A percentile compares a stretch with the other conserved stretches of the same genome.
Conservation (phyloP, 106 monocot species). For the Dactylorhiza incarnata region DNA sequence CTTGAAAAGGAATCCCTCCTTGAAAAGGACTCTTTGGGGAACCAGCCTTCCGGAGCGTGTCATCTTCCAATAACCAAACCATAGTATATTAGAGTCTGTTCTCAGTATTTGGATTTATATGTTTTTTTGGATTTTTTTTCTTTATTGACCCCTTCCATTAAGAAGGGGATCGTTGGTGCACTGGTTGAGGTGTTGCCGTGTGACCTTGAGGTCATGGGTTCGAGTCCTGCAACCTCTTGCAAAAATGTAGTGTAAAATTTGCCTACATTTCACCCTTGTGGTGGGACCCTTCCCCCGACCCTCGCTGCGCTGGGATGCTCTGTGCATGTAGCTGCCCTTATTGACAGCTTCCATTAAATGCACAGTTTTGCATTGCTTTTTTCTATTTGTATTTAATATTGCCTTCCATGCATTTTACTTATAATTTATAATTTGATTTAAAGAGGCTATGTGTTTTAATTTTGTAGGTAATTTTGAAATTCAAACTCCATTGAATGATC, state of each 20-base stretch:
- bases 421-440: background rate
- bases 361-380: background rate
- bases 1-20: too few species aligned
- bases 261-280: too few species aligned
- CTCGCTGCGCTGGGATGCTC: too few species aligned
- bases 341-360: background rate
- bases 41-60: background rate
- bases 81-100: background rate
- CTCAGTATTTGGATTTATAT: background rate
- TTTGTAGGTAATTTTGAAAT: background rate
- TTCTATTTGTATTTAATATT: background rate
- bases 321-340: background rate
- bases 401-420: background rate
- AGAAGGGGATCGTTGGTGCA: background rate
- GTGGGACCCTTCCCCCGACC: too few species aligned
- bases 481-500: background rate
- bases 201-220: too few species aligned
- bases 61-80: background rate
- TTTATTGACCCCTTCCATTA: background rate
- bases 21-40: too few species aligned
- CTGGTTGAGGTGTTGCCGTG: background rate
- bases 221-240: too few species aligned
- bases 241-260: too few species aligned
- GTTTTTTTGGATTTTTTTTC: background rate
- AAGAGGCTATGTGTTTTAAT: background rate